Evolutionary conservation across 768 basidiomycete species (phyloP).

Genomic region (Phlebiopsis flavidoalba): DNA sequence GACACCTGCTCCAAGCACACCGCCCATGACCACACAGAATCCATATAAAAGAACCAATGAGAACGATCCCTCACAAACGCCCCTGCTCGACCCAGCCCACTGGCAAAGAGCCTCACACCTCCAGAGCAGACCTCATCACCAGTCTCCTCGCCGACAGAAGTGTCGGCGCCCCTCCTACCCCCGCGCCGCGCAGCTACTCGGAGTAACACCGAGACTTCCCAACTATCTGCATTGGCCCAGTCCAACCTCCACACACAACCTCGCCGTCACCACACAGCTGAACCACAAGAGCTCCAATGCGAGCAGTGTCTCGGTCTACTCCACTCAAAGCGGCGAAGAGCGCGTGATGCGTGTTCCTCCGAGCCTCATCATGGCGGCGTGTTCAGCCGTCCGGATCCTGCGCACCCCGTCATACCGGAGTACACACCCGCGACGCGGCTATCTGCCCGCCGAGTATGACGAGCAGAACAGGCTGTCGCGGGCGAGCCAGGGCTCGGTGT

Average conservation of each 20-base stretch:
- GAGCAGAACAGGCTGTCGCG: constrained; percentile 24
- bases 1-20: neutral
- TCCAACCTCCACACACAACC: neutral
- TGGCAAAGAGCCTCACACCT: constrained; percentile 1
- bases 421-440: constrained; percentile 14
- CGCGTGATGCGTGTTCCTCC: constrained; percentile 24
- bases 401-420: constrained; percentile 17
- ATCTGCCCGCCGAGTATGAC: constrained; percentile 8
- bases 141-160: neutral
- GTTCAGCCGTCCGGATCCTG: constrained; percentile 24
- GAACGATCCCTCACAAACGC: neutral
- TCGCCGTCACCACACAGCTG: constrained; percentile 8
- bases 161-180: neutral
- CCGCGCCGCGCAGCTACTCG: neutral
- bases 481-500: constrained; percentile 24
- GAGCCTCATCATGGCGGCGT: constrained; percentile 34
- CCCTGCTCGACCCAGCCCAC: constrained; percentile 14
- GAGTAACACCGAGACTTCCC: neutral
- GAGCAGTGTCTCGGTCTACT: constrained; percentile 32
- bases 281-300: constrained; percentile 25
- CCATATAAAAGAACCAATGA: no score
- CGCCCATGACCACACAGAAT: neutral
- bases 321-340: constrained; percentile 34
- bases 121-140: neutral
- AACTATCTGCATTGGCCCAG: neutral